Base-by-base conservation (phyloP, 306 rosid genomes). In the Lathyrus tuberosus region DNA sequence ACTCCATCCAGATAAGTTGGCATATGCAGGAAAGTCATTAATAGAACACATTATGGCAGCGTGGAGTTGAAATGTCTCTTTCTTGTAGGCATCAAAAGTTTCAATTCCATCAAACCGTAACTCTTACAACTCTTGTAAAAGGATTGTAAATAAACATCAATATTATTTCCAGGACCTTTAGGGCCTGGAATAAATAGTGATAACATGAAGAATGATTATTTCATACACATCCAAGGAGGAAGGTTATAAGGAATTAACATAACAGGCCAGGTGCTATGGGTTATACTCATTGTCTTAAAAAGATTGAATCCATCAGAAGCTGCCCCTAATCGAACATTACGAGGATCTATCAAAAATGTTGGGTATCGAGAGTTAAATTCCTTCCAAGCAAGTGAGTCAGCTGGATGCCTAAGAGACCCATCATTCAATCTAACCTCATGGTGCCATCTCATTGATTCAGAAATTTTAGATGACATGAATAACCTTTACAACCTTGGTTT, bases 171-270 rank as follows among this genome's bases (percentile, higher is more conserved):
- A 8, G 38, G 38, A 13, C 10, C 38, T 28, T 30, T 13, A n/a
- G 42, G 64, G 28, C 47, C 3, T 2, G n/a, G 33, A 62, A 40
- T 62, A 5, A 62, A 31, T 17, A 62, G 9, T 17, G 67, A 62
- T 17, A 62, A 62, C 67, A 37, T 37, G 48, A 62, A 62, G 15
- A 62, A 62, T 4, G 33, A 62, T 18, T 62, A 49, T 9, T 62
- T 62, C 67, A 38, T 62, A 3, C 8, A 35, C 40, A 7, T 26
- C 28, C 28, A 26, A 26, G 28, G 28, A 26, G 28, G 28, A 26
- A 26, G 3, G 3, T 26, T 26, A 26, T 26, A 26, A 1, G 28
- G 28, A 26, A 26, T 26, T 26, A 26, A 3, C 1, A 26, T 26
- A 3, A 26, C 28, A 1, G 28, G 28, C 28, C 28, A 26, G 3